Conservation (phyloP, 805 yeast genomes). For the Grigorovia humatica region DNA sequence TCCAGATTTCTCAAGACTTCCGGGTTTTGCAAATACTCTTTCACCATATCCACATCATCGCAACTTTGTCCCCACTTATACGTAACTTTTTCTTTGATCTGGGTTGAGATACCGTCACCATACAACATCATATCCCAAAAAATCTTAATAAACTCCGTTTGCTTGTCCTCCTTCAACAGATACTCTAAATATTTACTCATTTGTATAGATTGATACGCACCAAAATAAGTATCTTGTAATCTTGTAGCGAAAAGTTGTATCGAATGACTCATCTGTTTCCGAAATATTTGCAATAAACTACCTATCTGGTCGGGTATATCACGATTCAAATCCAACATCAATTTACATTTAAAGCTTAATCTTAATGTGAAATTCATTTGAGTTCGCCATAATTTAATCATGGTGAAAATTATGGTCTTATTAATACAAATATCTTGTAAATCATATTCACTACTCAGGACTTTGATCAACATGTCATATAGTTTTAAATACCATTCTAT, state of each 20-base stretch:
- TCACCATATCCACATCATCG: constrained; percentile 5
- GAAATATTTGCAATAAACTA: not conserved
- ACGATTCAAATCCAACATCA: not conserved
- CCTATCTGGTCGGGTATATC: not conserved
- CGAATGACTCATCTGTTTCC: constrained; percentile 1
- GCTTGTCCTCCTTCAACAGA: constrained; percentile 6
- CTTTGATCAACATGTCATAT: constrained; percentile 3
- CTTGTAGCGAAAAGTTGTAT: not conserved
- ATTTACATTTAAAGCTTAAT: constrained; percentile 6
- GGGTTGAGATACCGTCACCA: constrained; percentile 5
- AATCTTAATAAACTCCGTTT: constrained; percentile 3
- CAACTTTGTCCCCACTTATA: constrained; percentile 18
- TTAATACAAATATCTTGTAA: constrained; percentile 7
- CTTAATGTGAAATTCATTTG: constrained; percentile 9
- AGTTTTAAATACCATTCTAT: constrained; percentile 4
- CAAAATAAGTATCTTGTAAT: constrained; percentile 7
- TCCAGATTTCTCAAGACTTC: constrained; percentile 3
- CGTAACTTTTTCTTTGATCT: constrained; percentile 7
- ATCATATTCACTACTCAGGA: not conserved
- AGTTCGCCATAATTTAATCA: constrained; percentile 8
- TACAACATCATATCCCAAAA: constrained; percentile 10
- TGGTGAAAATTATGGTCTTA: constrained; percentile 7
- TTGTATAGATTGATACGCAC: constrained; percentile 8
- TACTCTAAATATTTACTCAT: constrained; percentile 10
- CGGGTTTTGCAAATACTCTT: constrained; percentile 7